Base-by-base conservation (phyloP, 2,329 filamentous ascomycete species). In the Aspergillus ruber region DNA sequence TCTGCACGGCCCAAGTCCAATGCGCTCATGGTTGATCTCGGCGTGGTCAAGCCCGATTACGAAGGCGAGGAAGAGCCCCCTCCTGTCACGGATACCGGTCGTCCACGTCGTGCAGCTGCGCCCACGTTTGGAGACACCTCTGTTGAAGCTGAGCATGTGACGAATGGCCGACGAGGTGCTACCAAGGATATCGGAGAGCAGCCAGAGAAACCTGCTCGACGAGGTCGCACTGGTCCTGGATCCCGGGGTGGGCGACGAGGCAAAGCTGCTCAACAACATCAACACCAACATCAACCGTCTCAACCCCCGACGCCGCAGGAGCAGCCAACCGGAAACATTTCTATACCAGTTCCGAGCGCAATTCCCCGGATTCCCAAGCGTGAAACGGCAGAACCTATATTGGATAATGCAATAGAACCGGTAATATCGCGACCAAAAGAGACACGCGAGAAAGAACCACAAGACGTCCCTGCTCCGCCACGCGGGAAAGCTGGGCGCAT, bases 81-180 rank as follows among this genome's bases (percentile, higher is more conserved):
- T 10, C 64, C 71, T 36, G 72, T 76, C 27, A 77, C 74, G 9
- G 74, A 77, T 48, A 76, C 73, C 41, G 74, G 74, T 27, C 66
- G 74, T 45, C 74, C 74, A 18, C 65, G 71, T 40, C 69, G 74
- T 52, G 74, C 74, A 36, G 74, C 74, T 15, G 74, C 74, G 2
- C 74, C 74, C 6, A 75, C 72, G 0, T 77, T 77, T 62, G 73
- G 74, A 44, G 60, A 66, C 45, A 56, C 67, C 27, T 51, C 63
- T 46, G 59, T 65, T 47, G 61, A 71, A 50, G 45, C 55, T 33
- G 58, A 71, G 49, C 51, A 54, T 33, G 43, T 25, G 32, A 36
- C 52, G 9, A 60, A 63, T 33, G 62, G 64, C 27, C 66, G 68
- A 48, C 64, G 69, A 20, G 60, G 60, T 54, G 36, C 55, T 20